Evolutionary conservation across 768 basidiomycete genomes (phyloP).

Genomic region (Agaricus blazei): DNA sequence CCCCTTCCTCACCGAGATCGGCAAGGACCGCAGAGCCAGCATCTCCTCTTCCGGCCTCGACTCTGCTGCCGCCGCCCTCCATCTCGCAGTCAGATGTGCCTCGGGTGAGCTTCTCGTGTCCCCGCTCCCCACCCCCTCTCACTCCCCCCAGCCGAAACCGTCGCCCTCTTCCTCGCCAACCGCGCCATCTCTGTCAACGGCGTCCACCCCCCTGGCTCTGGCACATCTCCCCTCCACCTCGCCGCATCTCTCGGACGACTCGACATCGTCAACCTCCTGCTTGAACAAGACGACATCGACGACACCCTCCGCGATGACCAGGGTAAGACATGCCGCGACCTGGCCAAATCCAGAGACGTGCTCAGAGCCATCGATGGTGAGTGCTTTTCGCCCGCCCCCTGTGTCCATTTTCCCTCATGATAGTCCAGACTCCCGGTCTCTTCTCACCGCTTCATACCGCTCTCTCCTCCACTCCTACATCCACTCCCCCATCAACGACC

Average conservation of each 20-base stretch:
- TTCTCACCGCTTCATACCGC: slow-evolving; percentile 70
- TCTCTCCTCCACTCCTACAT: slow-evolving; percentile 72
- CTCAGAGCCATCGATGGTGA: slow-evolving; percentile 65
- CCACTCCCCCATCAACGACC: slow-evolving; percentile 41
- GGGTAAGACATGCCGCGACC: slow-evolving; percentile 66
- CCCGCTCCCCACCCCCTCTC: not conserved
- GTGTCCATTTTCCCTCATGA: not conserved
- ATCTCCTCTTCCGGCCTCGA: slow-evolving; percentile 42
- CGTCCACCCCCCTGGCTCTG: slow-evolving; percentile 65
- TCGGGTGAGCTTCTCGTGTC: slow-evolving; percentile 28
- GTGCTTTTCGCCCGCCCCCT: slow-evolving; percentile 12
- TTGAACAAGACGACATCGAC: slow-evolving; percentile 77
- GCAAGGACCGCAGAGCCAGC: slow-evolving; percentile 48
- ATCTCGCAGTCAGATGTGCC: slow-evolving; percentile 80
- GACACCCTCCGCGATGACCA: slow-evolving; percentile 67
- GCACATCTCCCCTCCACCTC: slow-evolving; percentile 69
- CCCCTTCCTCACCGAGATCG: slow-evolving; percentile 73
- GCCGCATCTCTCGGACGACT: slow-evolving; percentile 64
- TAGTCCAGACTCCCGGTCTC: slow-evolving; percentile 64
- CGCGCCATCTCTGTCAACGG: slow-evolving; percentile 78
- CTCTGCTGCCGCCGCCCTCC: slow-evolving; percentile 69
- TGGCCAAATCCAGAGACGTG: slow-evolving; percentile 66
- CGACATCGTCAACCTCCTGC: slow-evolving; percentile 69
- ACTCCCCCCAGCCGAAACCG: slow-evolving; percentile 49
- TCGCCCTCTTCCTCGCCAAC: slow-evolving; percentile 63